Base-by-base conservation (phyloP, 2,329 filamentous ascomycete species). In the Ramularia collo-cygni region DNA sequence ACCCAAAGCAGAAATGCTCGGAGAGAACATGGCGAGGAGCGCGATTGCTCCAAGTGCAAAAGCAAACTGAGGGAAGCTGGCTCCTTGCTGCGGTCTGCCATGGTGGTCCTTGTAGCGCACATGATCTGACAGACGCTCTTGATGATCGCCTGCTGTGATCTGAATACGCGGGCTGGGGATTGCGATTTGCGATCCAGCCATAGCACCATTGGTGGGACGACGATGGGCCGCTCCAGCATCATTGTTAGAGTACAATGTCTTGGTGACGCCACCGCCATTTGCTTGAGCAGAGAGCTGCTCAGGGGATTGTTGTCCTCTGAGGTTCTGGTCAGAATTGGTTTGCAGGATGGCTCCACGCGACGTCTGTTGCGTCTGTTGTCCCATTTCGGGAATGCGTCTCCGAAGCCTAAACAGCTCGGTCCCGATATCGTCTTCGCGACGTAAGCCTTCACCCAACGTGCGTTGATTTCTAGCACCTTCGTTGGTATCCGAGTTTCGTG, bases 51-150 rank as follows among this genome's bases (percentile, higher is more conserved):
- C 28, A 21, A 39, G 21, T 4, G 21, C 37, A 17, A 40, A 4
- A 7, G 28, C 8, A 9, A 21, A 15, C 13, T 7, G 19, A 31
- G 10, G 28, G 29, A 31, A 29, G 31, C 26, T 26, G 18, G 16
- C 19, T 16, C 35, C 21, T 6, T 17, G 31, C 7, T 8, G n/a
- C 8, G 35, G 13, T 46, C 46, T 53, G 31, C 53, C 52, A 35
- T 53, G 52, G 43, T 55, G 54, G 36, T 55, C 52, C 24, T 48
- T 43, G 42, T 45, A 47, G 36, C 44, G 43, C 15, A 48, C 32
- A 29, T 48, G 47, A 31, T 53, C 44, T 13, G 29, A 30, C 7
- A 46, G 43, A 18, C 42, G 38, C 27, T 37, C 39, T 35, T 47
- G 32, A 35, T 37, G 28, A 14, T 35, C 16, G 30, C n/a, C 34